phyloP scores from a whole-genome alignment of 2,329 filamentous ascomycete species.

The Fusarium subtropicale region DNA sequence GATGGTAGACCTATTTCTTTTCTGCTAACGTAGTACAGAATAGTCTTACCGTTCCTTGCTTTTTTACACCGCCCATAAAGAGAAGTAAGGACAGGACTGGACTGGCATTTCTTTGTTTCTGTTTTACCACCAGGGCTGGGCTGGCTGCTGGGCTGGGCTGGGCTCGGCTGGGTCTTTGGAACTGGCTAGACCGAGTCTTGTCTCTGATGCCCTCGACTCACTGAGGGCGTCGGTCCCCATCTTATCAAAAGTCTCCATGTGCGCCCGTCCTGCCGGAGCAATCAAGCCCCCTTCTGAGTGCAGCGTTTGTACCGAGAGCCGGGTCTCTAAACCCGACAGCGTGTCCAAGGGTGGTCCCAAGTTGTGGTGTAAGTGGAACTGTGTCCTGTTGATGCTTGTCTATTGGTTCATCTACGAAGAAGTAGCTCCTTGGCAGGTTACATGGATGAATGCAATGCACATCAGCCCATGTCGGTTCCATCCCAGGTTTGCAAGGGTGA shows the following conservation, averaged over 20 bases:
- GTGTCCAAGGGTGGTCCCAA: conserved; percentile 37
- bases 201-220: not conserved
- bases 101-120: conserved; percentile 22
- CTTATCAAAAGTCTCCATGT: not conserved
- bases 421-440: conserved; percentile 1
- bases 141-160: not conserved
- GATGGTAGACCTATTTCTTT: conserved; percentile 21
- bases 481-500: conserved; percentile 5
- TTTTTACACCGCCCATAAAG: not conserved
- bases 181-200: not conserved
- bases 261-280: conserved; percentile 35
- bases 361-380: conserved; percentile 37
- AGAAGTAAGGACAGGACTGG: not conserved
- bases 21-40: not conserved
- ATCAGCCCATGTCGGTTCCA: conserved; percentile 27
- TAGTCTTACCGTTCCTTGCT: not conserved
- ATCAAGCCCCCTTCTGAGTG: conserved; percentile 23
- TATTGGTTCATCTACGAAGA: conserved; percentile 15
- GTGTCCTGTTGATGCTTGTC: conserved; percentile 1
- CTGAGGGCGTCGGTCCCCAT: conserved; percentile 1
- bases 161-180: not conserved
- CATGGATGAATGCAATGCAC: conserved; percentile 26
- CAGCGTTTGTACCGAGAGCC: conserved; percentile 42
- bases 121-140: conserved; percentile 6
- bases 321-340: conserved; percentile 40